These are phyloP conservation scores for Trichoderma erinaceum DNA, from an alignment of 495 filamentous ascomycete species.

Conservation along the genomic window DNA sequence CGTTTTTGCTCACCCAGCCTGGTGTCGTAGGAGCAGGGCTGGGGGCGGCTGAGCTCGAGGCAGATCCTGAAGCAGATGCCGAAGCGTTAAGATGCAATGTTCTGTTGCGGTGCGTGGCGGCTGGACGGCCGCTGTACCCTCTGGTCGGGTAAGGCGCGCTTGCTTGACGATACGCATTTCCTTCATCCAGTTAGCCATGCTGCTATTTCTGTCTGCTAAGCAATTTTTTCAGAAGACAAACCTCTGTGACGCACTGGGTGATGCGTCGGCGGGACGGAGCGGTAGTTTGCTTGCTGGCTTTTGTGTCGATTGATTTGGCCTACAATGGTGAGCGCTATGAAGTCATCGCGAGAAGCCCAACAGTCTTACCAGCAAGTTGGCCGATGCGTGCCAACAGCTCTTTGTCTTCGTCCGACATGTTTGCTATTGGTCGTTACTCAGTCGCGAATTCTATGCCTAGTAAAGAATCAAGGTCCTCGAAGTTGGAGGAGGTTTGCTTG, in stretches of 20 bases:
- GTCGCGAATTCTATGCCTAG: background rate
- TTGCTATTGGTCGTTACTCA: background rate
- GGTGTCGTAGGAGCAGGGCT: slow-evolving; percentile 24
- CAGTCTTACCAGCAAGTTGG: slow-evolving; percentile 59
- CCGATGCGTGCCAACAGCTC: slow-evolving; percentile 70
- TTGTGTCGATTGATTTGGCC: slow-evolving; percentile 83
- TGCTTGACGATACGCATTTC: slow-evolving; percentile 10
- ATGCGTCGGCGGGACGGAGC: slow-evolving; percentile 15
- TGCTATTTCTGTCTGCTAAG: too few species aligned
- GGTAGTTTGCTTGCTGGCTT: slow-evolving; percentile 46
- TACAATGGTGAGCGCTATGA: slow-evolving; percentile 25
- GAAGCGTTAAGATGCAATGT: slow-evolving; percentile 63
- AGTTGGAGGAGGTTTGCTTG: background rate
- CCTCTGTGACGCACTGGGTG: slow-evolving; percentile 20
- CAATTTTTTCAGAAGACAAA: slow-evolving; percentile 17
- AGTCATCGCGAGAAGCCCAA: slow-evolving; percentile 16
- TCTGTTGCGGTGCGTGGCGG: slow-evolving; percentile 58
- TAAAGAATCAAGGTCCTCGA: background rate
- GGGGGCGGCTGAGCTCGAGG: slow-evolving; percentile 18
- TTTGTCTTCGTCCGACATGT: slow-evolving; percentile 67
- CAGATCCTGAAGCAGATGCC: background rate
- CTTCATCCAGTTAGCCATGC: background rate
- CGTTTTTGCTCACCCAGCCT: slow-evolving; percentile 68
- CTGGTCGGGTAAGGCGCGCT: slow-evolving; percentile 18
- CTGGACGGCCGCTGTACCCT: slow-evolving; percentile 23